Evolutionary conservation across 2,329 filamentous ascomycete species (phyloP).

Genomic region (Pseudopyrenochaeta lycopersici): DNA sequence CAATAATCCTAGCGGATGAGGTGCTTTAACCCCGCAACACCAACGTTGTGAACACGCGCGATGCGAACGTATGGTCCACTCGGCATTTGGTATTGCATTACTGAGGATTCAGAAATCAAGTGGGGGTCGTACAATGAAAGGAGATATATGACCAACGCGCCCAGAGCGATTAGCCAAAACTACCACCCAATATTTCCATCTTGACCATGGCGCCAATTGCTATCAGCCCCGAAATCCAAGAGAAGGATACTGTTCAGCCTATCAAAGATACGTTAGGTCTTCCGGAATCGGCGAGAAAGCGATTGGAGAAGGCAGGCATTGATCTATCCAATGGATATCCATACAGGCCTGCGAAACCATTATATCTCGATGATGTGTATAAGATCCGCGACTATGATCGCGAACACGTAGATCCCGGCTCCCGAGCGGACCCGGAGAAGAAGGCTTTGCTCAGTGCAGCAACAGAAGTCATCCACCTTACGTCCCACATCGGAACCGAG

Average conservation of each 20-base stretch:
- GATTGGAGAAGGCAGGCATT: slow-evolving; percentile 73
- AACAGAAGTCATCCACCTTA: slow-evolving; percentile 54
- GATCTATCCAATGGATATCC: slow-evolving; percentile 76
- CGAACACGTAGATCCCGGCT: slow-evolving; percentile 45
- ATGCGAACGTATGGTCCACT: background rate
- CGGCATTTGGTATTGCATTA: slow-evolving; percentile 16
- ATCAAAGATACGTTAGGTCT: slow-evolving; percentile 71
- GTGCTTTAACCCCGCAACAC: slow-evolving; percentile 49
- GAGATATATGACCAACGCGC: slow-evolving; percentile 24
- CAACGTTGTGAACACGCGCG: slow-evolving; percentile 16
- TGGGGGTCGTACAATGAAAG: slow-evolving; percentile 5
- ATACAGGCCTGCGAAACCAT: slow-evolving; percentile 71
- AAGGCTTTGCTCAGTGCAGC: slow-evolving; percentile 45
- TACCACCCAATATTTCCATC: background rate
- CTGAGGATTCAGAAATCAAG: slow-evolving; percentile 11
- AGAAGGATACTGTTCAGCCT: slow-evolving; percentile 67
- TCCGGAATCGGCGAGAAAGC: slow-evolving; percentile 64
- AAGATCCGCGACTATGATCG: slow-evolving; percentile 64
- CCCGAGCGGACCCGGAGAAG: slow-evolving; percentile 63
- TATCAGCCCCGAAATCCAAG: slow-evolving; percentile 63
- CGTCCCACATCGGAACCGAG: slow-evolving; percentile 49
- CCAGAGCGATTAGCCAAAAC: background rate
- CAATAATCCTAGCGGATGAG: slow-evolving; percentile 42
- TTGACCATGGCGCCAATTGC: slow-evolving; percentile 65
- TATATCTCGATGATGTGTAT: slow-evolving; percentile 75